A percentile compares a stretch with the other conserved stretches of the same genome.
These are phyloP conservation scores for Suhomyces guaymorum DNA, from an alignment of 1,139 yeast genomes.

Conservation along the genomic window DNA sequence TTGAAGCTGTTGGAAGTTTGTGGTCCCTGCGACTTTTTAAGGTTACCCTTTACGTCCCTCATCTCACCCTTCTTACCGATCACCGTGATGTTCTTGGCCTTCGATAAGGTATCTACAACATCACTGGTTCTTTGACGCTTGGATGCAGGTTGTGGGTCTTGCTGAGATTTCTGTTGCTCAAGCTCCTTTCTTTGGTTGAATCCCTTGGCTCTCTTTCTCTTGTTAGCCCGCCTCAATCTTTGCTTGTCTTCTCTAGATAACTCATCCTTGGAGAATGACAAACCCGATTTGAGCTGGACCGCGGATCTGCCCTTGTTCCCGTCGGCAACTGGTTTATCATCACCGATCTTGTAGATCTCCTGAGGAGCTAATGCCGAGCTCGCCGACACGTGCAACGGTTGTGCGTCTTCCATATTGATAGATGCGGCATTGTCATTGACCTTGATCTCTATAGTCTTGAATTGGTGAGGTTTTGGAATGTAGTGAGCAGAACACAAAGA, in stretches of 20 bases:
- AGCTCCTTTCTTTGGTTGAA: slow-evolving; percentile 40
- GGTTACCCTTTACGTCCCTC: slow-evolving; percentile 71
- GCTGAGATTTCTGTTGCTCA: slow-evolving; percentile 26
- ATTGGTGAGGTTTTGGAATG: slow-evolving; percentile 84
- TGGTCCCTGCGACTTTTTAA: slow-evolving; percentile 39
- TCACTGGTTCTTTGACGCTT: slow-evolving; percentile 62
- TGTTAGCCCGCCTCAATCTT: slow-evolving; percentile 80
- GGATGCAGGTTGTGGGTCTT: slow-evolving; percentile 23
- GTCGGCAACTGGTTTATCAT: slow-evolving; percentile 48
- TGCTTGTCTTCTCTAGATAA: slow-evolving; percentile 84
- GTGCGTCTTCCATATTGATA: slow-evolving; percentile 93
- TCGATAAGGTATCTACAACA: slow-evolving; percentile 71
- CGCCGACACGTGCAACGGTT: slow-evolving; percentile 78
- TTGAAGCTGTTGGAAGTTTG: slow-evolving; percentile 21
- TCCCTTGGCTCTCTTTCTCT: slow-evolving; percentile 72
- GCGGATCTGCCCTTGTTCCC: slow-evolving; percentile 47
- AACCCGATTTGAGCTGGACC: slow-evolving; percentile 75
- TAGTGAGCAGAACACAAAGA: slow-evolving; percentile 90
- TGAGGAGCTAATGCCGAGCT: slow-evolving; percentile 92
- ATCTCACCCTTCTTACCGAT: slow-evolving; percentile 77
- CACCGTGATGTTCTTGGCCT: slow-evolving; percentile 75
- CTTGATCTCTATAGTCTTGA: slow-evolving; percentile 72
- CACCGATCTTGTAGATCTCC: slow-evolving; percentile 74
- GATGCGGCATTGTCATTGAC: slow-evolving; percentile 60
- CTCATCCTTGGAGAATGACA: slow-evolving; percentile 81